phyloP scores from a whole-genome alignment of 345 rosid species.

The Gossypium stocksii region DNA sequence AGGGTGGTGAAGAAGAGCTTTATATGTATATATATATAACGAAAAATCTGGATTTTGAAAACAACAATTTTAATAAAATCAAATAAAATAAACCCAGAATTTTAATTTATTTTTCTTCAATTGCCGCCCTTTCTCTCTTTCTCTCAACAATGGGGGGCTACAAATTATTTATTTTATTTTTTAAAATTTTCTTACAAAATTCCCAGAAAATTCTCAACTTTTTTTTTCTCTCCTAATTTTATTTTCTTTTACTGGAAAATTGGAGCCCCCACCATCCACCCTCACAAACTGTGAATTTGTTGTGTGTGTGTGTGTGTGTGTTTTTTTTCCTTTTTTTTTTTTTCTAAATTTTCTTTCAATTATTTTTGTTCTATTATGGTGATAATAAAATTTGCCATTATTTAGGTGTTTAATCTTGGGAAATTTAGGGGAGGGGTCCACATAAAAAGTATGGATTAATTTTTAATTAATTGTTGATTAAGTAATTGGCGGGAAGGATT shows the following conservation, averaged over 20 bases:
- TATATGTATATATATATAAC: conserved; percentile 9
- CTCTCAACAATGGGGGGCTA: neutral
- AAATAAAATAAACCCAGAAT: neutral
- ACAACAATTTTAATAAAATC: neutral
- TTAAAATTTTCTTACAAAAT: conserved; percentile 13
- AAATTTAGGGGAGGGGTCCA: neutral
- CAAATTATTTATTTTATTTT: neutral
- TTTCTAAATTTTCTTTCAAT: neutral
- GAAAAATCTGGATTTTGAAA: neutral
- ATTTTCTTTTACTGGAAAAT: conserved; percentile 15
- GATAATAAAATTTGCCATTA: conserved; percentile 7
- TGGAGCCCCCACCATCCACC: conserved; percentile 27
- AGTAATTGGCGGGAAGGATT: conserved; percentile 18
- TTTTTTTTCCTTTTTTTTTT: neutral
- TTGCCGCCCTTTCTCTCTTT: conserved; percentile 30
- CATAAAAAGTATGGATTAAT: neutral
- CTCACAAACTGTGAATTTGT: conserved; percentile 11
- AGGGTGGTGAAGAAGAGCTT: conserved; percentile 22
- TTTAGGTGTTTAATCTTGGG: conserved; percentile 12
- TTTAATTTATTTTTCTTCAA: conserved; percentile 28
- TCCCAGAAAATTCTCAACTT: neutral
- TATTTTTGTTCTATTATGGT: neutral
- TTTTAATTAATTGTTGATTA: neutral
- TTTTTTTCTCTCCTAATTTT: conserved; percentile 13
- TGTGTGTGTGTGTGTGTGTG: neutral